Conservation (phyloP, 306 rosid genomes). For the Psophocarpus tetragonolobus region DNA sequence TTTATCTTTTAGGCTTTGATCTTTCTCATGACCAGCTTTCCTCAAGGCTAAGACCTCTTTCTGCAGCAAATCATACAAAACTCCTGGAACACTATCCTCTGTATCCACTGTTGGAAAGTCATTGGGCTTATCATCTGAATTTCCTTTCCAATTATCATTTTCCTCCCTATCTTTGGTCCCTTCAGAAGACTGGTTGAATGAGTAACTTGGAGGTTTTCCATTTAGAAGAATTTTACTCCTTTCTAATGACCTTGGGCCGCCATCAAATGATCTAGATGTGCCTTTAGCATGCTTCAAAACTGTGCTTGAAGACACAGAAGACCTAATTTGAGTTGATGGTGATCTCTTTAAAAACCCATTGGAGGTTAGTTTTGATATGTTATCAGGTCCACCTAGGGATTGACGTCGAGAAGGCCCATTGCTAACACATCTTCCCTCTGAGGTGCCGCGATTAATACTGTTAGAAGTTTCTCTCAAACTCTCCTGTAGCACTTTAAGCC, state of each 20-base stretch:
- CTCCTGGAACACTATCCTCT: slow-evolving; percentile 84
- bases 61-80: slow-evolving; percentile 89
- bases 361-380: slow-evolving; percentile 64
- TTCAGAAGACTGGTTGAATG: slow-evolving; percentile 82
- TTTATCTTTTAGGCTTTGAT: slow-evolving; percentile 95
- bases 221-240: slow-evolving; percentile 81
- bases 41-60: slow-evolving; percentile 92
- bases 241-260: slow-evolving; percentile 93
- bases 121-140: slow-evolving; percentile 74
- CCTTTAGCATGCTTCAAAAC: slow-evolving; percentile 95
- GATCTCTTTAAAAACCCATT: slow-evolving; percentile 89
- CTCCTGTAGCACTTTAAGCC: slow-evolving; percentile 95
- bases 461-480: slow-evolving; percentile 81
- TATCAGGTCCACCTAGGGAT: slow-evolving; percentile 97
- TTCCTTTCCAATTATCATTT: slow-evolving; percentile 68
- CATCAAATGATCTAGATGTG: slow-evolving; percentile 97
- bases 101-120: slow-evolving; percentile 64
- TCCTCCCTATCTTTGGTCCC: slow-evolving; percentile 60
- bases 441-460: slow-evolving; percentile 66
- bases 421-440: slow-evolving; percentile 78
- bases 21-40: slow-evolving; percentile 95
- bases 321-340: slow-evolving; percentile 67
- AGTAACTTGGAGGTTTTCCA: slow-evolving; percentile 68
- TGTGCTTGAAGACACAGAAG: slow-evolving; percentile 79
- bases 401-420: slow-evolving; percentile 97